phyloP scores from a whole-genome alignment of 257 asterid genomes.

The Echium plantagineum region DNA sequence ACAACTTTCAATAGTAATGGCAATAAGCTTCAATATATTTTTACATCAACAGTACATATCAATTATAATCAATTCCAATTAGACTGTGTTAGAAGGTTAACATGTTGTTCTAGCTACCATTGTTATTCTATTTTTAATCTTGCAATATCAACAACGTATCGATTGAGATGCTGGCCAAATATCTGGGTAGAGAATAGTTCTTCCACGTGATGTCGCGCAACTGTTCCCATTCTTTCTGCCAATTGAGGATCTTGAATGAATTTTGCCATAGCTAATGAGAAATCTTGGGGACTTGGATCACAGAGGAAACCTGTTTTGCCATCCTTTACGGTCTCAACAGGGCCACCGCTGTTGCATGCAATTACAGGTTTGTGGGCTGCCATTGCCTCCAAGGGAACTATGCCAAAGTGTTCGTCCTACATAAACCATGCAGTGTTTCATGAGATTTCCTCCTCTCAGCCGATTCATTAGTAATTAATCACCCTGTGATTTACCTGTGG shows the following conservation, averaged over 20 bases:
- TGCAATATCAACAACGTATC: conserved; percentile 43
- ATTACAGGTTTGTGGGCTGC: conserved; percentile 88
- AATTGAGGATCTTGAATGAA: conserved; percentile 44
- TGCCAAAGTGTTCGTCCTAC: conserved; percentile 95
- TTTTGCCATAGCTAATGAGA: conserved; percentile 73
- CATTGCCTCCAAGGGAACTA: conserved; percentile 97
- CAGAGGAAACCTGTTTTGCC: conserved; percentile 81
- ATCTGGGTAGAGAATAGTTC: conserved; percentile 65
- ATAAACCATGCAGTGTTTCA: background rate
- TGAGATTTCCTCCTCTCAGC: background rate
- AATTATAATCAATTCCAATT: too few species aligned
- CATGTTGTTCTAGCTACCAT: background rate
- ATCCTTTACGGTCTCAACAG: conserved; percentile 64
- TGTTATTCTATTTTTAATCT: conserved; percentile 50
- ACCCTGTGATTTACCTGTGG: conserved; percentile 44
- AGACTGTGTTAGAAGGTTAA: background rate
- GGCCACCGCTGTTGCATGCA: conserved; percentile 94
- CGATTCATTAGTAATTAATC: background rate
- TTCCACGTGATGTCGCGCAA: conserved; percentile 55
- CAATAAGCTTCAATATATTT: too few species aligned
- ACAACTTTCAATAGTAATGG: too few species aligned
- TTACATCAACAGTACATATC: too few species aligned
- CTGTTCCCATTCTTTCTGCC: conserved; percentile 62
- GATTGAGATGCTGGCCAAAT: conserved; percentile 62
- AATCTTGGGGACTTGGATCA: conserved; percentile 57